These are phyloP conservation scores for Metarhizium brunneum DNA, from an alignment of 2,329 filamentous ascomycete genomes.

Conservation along the genomic window DNA sequence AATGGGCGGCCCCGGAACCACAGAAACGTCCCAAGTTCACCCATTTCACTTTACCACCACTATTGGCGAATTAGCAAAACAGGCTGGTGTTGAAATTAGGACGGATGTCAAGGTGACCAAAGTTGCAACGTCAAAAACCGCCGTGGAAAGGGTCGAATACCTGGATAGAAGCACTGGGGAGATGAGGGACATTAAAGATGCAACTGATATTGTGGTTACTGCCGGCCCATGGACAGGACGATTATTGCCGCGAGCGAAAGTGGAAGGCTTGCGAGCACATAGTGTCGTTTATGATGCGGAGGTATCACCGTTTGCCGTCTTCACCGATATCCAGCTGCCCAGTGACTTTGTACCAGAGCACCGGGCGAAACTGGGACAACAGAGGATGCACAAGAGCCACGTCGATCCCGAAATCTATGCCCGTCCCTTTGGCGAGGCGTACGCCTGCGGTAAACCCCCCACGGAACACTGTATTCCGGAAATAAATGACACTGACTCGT, in stretches of 20 bases:
- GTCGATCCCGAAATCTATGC: conserved; percentile 92
- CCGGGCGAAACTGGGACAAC: conserved; percentile 35
- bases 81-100: conserved; percentile 58
- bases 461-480: neutral
- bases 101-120: conserved; percentile 57
- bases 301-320: conserved; percentile 68
- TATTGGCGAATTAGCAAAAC: conserved; percentile 67
- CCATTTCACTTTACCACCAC: conserved; percentile 82
- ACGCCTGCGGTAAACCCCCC: conserved; percentile 64
- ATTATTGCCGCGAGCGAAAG: conserved; percentile 46
- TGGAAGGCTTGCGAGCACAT: conserved; percentile 52
- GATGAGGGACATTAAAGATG: conserved; percentile 26
- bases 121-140: conserved; percentile 46
- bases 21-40: conserved; percentile 87
- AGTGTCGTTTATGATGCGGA: conserved; percentile 56
- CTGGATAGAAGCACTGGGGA: conserved; percentile 35
- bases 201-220: conserved; percentile 46
- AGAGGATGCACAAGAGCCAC: conserved; percentile 46
- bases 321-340: conserved; percentile 76
- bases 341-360: conserved; percentile 48
- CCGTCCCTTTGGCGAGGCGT: conserved; percentile 78
- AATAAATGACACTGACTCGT: conserved; percentile 2
- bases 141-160: conserved; percentile 54
- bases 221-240: conserved; percentile 56
- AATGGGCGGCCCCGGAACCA: conserved; percentile 62